These are phyloP conservation scores for Ephemerocybe angulata DNA, from an alignment of 768 basidiomycete genomes.

Conservation along the genomic window DNA sequence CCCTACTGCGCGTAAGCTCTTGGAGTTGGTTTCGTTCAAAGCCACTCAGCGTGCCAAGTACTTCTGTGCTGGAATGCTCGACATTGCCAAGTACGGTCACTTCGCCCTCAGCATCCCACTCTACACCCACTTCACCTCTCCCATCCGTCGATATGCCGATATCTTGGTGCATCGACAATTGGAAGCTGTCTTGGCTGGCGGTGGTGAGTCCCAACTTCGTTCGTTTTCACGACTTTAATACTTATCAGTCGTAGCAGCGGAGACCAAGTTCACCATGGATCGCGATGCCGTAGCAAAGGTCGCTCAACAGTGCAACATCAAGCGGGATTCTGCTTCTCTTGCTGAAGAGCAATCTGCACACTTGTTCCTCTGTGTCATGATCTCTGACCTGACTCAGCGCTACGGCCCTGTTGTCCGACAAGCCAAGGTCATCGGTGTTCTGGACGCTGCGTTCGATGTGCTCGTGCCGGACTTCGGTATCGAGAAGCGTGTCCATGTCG, in stretches of 20 bases:
- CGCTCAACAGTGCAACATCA: constrained; percentile 97
- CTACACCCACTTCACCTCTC: constrained; percentile 92
- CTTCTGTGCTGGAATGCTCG: constrained; percentile 98
- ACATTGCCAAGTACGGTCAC: constrained; percentile 96
- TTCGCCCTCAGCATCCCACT: constrained; percentile 87
- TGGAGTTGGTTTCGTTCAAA: constrained; percentile 83
- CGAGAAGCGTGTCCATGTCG: constrained; percentile 97
- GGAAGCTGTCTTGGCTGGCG: constrained; percentile 76
- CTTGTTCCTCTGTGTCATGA: constrained; percentile 90
- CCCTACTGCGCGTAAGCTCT: constrained; percentile 67
- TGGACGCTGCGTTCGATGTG: constrained; percentile 98
- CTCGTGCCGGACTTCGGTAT: constrained; percentile 96
- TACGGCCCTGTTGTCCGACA: constrained; percentile 95
- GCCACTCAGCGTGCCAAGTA: constrained; percentile 96
- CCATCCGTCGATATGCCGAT: constrained; percentile 91
- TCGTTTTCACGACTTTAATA: background rate
- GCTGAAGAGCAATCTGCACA: constrained; percentile 97
- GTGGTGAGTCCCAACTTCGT: constrained; percentile 34
- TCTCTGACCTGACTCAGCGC: constrained; percentile 89
- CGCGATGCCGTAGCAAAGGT: constrained; percentile 97
- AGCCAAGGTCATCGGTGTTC: constrained; percentile 91
- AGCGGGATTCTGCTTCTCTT: constrained; percentile 85
- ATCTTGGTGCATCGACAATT: constrained; percentile 95
- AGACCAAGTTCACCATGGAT: constrained; percentile 94
- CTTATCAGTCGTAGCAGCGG: constrained; percentile 35